Base-by-base conservation (phyloP, 495 filamentous ascomycete genomes). In the Amniculicola lignicola region DNA sequence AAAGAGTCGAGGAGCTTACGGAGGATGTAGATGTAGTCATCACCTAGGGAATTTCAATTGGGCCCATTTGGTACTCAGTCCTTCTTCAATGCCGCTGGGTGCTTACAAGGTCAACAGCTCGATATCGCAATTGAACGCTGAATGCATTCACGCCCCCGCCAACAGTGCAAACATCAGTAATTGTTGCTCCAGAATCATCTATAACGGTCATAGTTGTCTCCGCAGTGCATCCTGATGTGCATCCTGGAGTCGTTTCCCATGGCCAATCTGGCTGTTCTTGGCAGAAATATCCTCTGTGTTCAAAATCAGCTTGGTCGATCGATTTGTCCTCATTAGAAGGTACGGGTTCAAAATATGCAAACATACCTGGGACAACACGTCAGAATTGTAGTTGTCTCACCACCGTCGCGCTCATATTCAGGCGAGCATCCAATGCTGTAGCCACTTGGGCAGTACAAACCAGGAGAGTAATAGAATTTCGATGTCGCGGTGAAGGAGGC, bases 391-490 rank as follows among this genome's bases (percentile, higher is more conserved):
- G 16, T 18, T 6, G 37, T 40, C 18, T 40, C 37, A 12, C 9
- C 9, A 6, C 21, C 44, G 19, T 6, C 29, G 29, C 29, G 7
- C 44, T 29, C 12, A n/a, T n/a, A n/a, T 4, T 3, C n/a, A 47
- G 23, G 4, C 10, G 22, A 29, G 16, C 24, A 47, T 10, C 23
- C 44, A 3, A 11, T 29, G 4, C 11, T 6, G 27, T 47, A 47
- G 4, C 21, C 21, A n/a, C 18, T 15, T 3, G 44, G 24, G 18
- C 44, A 47, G 18, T 47, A 31, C n/a, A 47, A 21, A 3, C 44
- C 44, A 10, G 44, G 44, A 3, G 44, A 29, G 44, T 47, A 47
- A 21, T 6, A 47, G 27, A 47, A 47, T 3, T 28, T 9, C 10
- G 44, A 47, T 3, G 10, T 21, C 18, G 24, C 23, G 11, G 4